These are phyloP conservation scores for Akanthomyces lecanii DNA, from an alignment of 2,329 filamentous ascomycete genomes.

Conservation along the genomic window DNA sequence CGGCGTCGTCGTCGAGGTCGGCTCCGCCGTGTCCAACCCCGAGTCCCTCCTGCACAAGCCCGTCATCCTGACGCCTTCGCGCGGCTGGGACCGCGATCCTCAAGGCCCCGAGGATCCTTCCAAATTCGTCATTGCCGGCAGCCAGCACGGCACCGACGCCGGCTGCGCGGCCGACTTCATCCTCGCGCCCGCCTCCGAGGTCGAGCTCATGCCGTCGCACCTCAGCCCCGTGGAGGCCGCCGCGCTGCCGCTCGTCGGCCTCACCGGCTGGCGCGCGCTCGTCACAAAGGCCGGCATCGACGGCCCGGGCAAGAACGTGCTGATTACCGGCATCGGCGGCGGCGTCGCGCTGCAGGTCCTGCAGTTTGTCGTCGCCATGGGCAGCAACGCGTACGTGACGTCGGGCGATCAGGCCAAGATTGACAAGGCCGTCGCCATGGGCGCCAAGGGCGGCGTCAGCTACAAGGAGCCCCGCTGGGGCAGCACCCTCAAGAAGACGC, in stretches of 20 bases:
- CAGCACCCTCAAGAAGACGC: constrained; percentile 56
- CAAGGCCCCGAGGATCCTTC: constrained; percentile 65
- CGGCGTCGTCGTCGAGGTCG: constrained; percentile 65
- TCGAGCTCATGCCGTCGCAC: constrained; percentile 73
- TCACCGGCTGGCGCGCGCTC: constrained; percentile 85
- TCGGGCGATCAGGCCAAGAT: constrained; percentile 74
- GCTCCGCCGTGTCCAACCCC: constrained; percentile 39
- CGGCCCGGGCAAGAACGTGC: constrained; percentile 63
- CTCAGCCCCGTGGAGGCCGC: constrained; percentile 71
- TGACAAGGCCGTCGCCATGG: constrained; percentile 63
- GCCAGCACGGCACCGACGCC: constrained; percentile 53
- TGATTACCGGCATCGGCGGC: constrained; percentile 89
- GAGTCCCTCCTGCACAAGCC: constrained; percentile 52
- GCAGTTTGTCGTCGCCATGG: constrained; percentile 71
- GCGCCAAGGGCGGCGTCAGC: constrained; percentile 74
- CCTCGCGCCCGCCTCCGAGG: constrained; percentile 63
- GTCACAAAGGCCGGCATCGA: constrained; percentile 70
- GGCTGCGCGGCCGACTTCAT: constrained; percentile 76
- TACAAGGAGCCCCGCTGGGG: constrained; percentile 83
- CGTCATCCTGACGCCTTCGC: constrained; percentile 74
- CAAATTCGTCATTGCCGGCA: constrained; percentile 64
- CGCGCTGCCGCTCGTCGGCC: constrained; percentile 75
- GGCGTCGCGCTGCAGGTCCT: constrained; percentile 82
- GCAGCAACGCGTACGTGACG: constrained; percentile 77
- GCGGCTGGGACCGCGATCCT: constrained; percentile 68